phyloP scores from a whole-genome alignment of 352 stramenopile genomes.

The Phytophthora pisi region DNA sequence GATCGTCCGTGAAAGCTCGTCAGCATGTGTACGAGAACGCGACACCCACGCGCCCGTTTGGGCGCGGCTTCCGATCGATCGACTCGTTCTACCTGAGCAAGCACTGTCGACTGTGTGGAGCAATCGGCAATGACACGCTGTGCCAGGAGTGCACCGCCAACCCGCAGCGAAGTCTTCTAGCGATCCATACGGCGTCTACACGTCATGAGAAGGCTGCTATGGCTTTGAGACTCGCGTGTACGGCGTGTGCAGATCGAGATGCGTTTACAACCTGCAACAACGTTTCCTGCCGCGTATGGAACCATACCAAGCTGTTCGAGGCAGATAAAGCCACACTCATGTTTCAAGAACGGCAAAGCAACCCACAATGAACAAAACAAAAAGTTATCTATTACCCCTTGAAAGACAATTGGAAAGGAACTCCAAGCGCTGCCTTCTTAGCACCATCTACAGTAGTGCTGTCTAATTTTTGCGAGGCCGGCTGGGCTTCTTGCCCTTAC shows the following conservation, averaged over 20 bases:
- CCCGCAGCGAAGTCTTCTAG: slow-evolving; percentile 72
- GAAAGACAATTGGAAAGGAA: slow-evolving; percentile 25
- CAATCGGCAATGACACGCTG: slow-evolving; percentile 55
- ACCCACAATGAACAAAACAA: slow-evolving; percentile 24
- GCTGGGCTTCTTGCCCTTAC: slow-evolving; percentile 51
- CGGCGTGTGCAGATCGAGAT: slow-evolving; percentile 58
- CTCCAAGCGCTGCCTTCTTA: slow-evolving; percentile 20
- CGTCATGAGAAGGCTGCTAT: slow-evolving; percentile 51
- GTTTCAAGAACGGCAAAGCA: slow-evolving; percentile 30
- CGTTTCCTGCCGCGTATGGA: slow-evolving; percentile 70
- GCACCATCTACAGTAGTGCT: slow-evolving; percentile 13
- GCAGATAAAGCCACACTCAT: slow-evolving; percentile 42
- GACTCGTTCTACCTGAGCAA: slow-evolving; percentile 88
- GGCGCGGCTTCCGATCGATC: slow-evolving; percentile 54
- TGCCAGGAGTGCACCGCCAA: slow-evolving; percentile 60
- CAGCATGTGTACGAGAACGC: slow-evolving; percentile 28
- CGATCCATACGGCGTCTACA: slow-evolving; percentile 50
- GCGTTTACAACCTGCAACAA: slow-evolving; percentile 57
- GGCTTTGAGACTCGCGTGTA: slow-evolving; percentile 46
- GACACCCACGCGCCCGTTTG: slow-evolving; percentile 19
- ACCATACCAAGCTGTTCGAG: slow-evolving; percentile 54
- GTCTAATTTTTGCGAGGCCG: slow-evolving; percentile 55
- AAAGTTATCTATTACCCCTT: slow-evolving; percentile 38
- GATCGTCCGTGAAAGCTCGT: slow-evolving; percentile 63
- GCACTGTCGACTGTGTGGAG: slow-evolving; percentile 76